These are phyloP conservation scores for Mortierella hygrophila DNA, from an alignment of 192 early-diverging fungal species.

Conservation along the genomic window DNA sequence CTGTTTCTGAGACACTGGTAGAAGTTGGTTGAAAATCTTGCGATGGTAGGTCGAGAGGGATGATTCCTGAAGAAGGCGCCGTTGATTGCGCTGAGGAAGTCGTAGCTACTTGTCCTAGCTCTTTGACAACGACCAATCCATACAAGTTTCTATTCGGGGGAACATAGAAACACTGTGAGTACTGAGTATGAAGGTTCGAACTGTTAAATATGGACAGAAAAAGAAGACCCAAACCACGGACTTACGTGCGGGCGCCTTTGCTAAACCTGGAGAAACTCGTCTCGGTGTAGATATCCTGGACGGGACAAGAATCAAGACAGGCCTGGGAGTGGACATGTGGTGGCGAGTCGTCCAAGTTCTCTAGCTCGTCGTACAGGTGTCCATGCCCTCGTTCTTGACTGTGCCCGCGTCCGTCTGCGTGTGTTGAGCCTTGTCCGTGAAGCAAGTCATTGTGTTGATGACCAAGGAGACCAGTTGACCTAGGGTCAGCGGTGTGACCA, in stretches of 20 bases:
- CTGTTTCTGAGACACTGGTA: background rate
- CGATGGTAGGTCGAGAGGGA: background rate
- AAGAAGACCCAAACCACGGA: no score
- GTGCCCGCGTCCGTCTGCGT: background rate
- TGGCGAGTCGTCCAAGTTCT: slow-evolving; percentile 21
- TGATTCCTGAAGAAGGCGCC: background rate
- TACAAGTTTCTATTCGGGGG: slow-evolving; percentile 37
- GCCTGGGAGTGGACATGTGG: slow-evolving; percentile 43
- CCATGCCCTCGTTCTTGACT: background rate
- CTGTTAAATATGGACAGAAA: background rate
- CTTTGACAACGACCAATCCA: slow-evolving; percentile 47
- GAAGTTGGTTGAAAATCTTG: background rate
- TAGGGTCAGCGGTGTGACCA: background rate
- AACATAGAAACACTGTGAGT: background rate
- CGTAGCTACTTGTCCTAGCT: slow-evolving; percentile 11
- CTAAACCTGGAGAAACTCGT: slow-evolving; percentile 35
- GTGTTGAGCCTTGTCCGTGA: background rate
- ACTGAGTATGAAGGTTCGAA: no score
- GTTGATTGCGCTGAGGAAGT: background rate
- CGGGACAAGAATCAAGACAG: slow-evolving; percentile 50
- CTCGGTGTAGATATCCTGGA: slow-evolving; percentile 51
- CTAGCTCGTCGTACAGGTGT: background rate
- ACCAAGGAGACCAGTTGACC: background rate
- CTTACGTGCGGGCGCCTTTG: slow-evolving; percentile 51
- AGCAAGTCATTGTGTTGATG: background rate